These are phyloP conservation scores for Ceriops decandra DNA, from an alignment of 345 rosid genomes.

Conservation along the genomic window DNA sequence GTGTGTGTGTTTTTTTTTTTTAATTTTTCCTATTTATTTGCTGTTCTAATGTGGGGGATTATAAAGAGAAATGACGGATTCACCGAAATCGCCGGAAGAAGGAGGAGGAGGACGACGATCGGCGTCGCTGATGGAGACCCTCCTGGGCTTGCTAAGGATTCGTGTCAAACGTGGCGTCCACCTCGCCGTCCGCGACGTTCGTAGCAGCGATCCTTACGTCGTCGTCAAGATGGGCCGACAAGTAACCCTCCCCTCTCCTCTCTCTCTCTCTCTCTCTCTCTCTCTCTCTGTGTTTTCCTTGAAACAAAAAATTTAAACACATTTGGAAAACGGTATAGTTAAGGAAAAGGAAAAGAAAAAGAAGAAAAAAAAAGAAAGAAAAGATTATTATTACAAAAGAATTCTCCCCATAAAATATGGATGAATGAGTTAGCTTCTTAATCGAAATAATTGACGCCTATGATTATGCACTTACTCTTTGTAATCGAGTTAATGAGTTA, in stretches of 20 bases:
- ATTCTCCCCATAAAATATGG: too few species aligned
- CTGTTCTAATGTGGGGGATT: not conserved
- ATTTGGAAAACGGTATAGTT: not conserved
- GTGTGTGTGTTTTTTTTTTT: too few species aligned
- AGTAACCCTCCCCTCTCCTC: conserved; percentile 27
- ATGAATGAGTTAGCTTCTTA: too few species aligned
- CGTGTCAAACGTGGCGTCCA: conserved; percentile 65
- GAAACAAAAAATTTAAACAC: too few species aligned
- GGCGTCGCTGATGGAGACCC: conserved; percentile 54
- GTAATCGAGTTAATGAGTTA: not conserved
- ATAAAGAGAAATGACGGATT: not conserved
- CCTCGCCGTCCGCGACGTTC: conserved; percentile 79
- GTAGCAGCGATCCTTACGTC: conserved; percentile 80
- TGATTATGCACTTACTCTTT: not conserved
- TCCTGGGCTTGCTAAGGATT: conserved; percentile 68
- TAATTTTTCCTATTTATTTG: too few species aligned
- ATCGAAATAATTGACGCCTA: too few species aligned
- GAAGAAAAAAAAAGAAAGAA: too few species aligned
- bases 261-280: too few species aligned
- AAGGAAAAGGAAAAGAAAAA: too few species aligned
- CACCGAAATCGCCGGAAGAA: not conserved
- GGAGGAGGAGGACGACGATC: not conserved
- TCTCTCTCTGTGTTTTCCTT: too few species aligned
- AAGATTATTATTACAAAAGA: too few species aligned
- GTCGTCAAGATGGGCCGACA: conserved; percentile 62